Percentiles rank a stretch among this genome's conserved stretches.
Conservation (phyloP, 2,329 filamentous ascomycete species). For the Penicillium palitans region DNA sequence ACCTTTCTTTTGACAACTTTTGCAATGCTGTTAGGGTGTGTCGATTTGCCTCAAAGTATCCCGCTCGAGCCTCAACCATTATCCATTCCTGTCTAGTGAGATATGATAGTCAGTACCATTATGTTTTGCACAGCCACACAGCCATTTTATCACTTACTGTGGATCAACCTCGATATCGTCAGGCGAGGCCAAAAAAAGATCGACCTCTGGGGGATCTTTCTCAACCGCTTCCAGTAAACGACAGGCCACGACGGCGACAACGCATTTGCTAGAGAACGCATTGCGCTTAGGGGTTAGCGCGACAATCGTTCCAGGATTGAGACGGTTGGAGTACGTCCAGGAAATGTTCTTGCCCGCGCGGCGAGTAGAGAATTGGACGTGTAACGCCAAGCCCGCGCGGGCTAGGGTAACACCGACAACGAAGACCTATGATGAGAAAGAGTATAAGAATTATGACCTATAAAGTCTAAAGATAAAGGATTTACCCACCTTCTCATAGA, state of each 20-base stretch:
- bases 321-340: constrained; percentile 64
- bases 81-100: constrained; percentile 58
- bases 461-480: too few species aligned
- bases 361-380: constrained; percentile 21
- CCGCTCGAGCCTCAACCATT: constrained; percentile 73
- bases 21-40: constrained; percentile 75
- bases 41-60: constrained; percentile 75
- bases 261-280: constrained; percentile 63
- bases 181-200: constrained; percentile 67
- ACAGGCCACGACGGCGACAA: constrained; percentile 71
- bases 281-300: constrained; percentile 57
- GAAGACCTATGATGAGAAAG: not conserved
- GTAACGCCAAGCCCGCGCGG: not conserved
- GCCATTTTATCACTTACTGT: constrained; percentile 30
- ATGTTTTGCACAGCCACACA: not conserved
- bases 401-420: not conserved
- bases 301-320: constrained; percentile 57
- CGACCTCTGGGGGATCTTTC: constrained; percentile 68
- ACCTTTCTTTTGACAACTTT: constrained; percentile 57
- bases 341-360: constrained; percentile 65
- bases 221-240: constrained; percentile 64
- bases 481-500: constrained; percentile 66
- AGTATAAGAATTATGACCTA: not conserved
- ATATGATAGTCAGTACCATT: not conserved
- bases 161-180: constrained; percentile 69